Percentiles rank a stretch among this genome's conserved stretches.
phyloP scores from a whole-genome alignment of 805 yeast species.

The Scheffersomyces ergatensis region DNA sequence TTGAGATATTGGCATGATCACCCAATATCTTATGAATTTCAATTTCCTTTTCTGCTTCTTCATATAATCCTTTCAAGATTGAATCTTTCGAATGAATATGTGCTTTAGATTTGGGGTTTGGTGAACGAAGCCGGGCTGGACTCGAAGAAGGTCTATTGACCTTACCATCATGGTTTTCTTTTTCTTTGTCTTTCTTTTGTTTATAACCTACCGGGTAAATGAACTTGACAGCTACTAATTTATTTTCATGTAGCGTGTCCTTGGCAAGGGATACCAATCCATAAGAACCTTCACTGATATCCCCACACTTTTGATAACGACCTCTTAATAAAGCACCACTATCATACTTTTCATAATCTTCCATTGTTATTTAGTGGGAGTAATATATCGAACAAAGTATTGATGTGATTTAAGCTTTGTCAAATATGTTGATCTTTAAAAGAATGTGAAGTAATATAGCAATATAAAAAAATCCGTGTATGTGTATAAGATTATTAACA shows the following conservation, averaged over 20 bases:
- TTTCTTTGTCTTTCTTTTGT: conserved; percentile 13
- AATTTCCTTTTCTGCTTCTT: conserved; percentile 69
- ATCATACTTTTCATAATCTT: conserved; percentile 37
- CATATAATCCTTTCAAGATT: conserved; percentile 30
- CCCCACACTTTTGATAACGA: conserved; percentile 66
- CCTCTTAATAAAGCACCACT: conserved; percentile 49
- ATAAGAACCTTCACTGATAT: conserved; percentile 88
- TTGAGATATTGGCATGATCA: conserved; percentile 42
- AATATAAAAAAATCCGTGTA: no score
- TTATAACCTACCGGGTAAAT: conserved; percentile 58
- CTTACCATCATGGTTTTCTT: neutral
- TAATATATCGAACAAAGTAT: no score
- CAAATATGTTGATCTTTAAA: no score
- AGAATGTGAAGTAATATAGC: no score
- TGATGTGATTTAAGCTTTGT: no score
- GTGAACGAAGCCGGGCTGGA: conserved; percentile 30
- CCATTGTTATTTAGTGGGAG: no score
- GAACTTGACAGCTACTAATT: conserved; percentile 81
- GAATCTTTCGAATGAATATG: conserved; percentile 12
- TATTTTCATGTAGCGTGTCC: conserved; percentile 48
- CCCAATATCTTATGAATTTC: conserved; percentile 64
- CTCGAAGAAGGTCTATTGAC: conserved; percentile 27
- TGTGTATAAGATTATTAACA: no score
- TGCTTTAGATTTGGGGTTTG: conserved; percentile 1
- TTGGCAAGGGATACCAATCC: conserved; percentile 88